Evolutionary conservation across 106 monocot genomes (phyloP), one percentile per base, ranked within the genome.

Genomic region (Dendrobium huoshanense): DNA sequence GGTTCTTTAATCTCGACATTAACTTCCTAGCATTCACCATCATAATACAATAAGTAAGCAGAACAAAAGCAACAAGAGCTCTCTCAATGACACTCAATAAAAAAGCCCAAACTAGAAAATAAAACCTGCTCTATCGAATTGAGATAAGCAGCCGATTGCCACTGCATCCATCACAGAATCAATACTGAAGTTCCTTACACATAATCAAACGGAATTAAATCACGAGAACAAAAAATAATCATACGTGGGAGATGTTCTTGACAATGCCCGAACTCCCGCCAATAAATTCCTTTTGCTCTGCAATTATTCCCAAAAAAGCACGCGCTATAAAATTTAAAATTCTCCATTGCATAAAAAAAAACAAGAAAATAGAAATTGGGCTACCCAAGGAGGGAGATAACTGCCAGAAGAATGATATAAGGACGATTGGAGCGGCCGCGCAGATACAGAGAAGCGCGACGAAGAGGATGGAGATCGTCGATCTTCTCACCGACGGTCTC

Each of bases 251-350:
- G 49, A 47, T 10, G 49, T 76, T 76, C 48, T 51, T 47, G 49
- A 76, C 24, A 76, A 76, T 76, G 48, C 76, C 11, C 47, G 24
- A 27, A 25, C 47, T 49, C 27, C 76, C 76, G 15, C 49, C 49
- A 76, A 76, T 37, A 76, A 76, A 76, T 76, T 76, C 25, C 76
- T 47, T 76, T 76, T 76, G 76, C 27, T 76, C 76, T 76, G 76
- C 45, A 76, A 47, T 41, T 9, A 49, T 25, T 11, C 41, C 49
- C 49, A n/a, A 41, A 13, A 49, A 47, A 48, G 0, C 22, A 49
- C 7, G 3, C 41, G 7, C 18, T 47, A 44, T 16, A 76, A 2
- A 76, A 49, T 25, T 22, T 0, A 51, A 13, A 42, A 37, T 9
- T 22, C 73, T 8, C 16, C 17, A 17, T 19, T 44, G 4, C 1